Evolutionary conservation across 2,329 filamentous ascomycete species (phyloP), one percentile per base, ranked within the genome.

Genomic region (Ophiostoma piceae): DNA sequence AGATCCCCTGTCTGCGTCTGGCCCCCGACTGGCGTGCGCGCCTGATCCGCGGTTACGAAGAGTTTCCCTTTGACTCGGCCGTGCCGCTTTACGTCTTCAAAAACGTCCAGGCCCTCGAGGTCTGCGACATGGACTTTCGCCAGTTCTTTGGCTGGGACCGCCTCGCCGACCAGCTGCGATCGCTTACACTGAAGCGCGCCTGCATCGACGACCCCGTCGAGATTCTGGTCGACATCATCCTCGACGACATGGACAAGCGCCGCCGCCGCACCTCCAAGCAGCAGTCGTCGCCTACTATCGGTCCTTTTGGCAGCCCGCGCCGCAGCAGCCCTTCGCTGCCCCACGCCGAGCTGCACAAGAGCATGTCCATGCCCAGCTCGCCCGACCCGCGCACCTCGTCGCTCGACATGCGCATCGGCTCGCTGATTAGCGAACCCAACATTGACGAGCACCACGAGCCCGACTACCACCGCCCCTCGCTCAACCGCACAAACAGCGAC

Each of bases 91-190:
- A 96, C 78, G 91, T 92, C 9, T 98, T 99, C 86, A 98, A 99
- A 81, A 99, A 98, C 75, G 83, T 98, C 69, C 94, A 94, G 79
- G 91, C 92, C 29, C 84, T 99, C 73, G 95, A 99, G 79, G 92
- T 99, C 68, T 94, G 90, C 80, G 94, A 96, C 80, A 90, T 98
- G 77, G 95, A 99, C 79, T 97, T 97, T 77, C 88, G 95, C 72
- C 94, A 97, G 75, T 97, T 98, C 80, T 97, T 93, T 79, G 95
- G 95, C 71, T 99, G 95, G 95, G 94, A 99, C 78, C 88, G 91
- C 71, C 81, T 98, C 70, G 91, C 95, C 9, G 95, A 99, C 77
- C 94, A 97, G 78, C 82, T 99, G 73, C 89, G 93, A 71, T 96
- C 92, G 72, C 83, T 99, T 73, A 95, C 92, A 2, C 83, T 99